Base-by-base conservation (phyloP, 495 filamentous ascomycete genomes). In the Rusavskia elegans region DNA sequence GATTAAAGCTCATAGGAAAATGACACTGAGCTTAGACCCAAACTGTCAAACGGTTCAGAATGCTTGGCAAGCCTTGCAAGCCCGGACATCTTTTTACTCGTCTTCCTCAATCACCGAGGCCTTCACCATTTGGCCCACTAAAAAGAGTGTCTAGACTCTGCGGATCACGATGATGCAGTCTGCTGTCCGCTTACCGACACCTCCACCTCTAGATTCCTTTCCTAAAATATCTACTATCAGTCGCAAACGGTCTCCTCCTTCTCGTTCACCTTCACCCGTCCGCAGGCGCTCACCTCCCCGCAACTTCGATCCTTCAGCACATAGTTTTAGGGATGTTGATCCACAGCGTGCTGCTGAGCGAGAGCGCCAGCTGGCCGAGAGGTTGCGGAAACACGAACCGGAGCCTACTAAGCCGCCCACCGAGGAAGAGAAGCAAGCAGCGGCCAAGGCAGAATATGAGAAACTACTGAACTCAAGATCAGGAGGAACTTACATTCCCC, bases 401-500 rank as follows among this genome's bases (percentile, higher is more conserved):
- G 66, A 70, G 41, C 69, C 75, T 57, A 62, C 67, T 23, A 80
- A 79, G 58, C 75, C 76, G 27, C 73, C 81, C 60, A 88, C 82
- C 2, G 87, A 85, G 57, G 85, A 87, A 57, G 80, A 95, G 62
- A 94, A 94, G 66, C 84, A 81, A 52, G 84, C 76, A 10, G 72
- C 77, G 5, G 85, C 88, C 19, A 90, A 92, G 63, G 85, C 84
- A 29, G 89, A 95, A 66, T 95, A 93, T 61, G 82, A 95, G 53
- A 92, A 87, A 63, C 77, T 96, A 9, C 69, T 94, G 52, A 89
- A 76, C 48, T 85, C 92, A 75, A 83, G 93, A 50, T 92, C 87
- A 38, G 92, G 93, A 57, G 92, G 92, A 53, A 90, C 87, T 5
- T 97, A 97, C 62, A 92, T 99, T 36, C 92, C 93, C 9, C 92